Conservation (phyloP, 2,329 filamentous ascomycete genomes). For the Triangularia verruculosa region DNA sequence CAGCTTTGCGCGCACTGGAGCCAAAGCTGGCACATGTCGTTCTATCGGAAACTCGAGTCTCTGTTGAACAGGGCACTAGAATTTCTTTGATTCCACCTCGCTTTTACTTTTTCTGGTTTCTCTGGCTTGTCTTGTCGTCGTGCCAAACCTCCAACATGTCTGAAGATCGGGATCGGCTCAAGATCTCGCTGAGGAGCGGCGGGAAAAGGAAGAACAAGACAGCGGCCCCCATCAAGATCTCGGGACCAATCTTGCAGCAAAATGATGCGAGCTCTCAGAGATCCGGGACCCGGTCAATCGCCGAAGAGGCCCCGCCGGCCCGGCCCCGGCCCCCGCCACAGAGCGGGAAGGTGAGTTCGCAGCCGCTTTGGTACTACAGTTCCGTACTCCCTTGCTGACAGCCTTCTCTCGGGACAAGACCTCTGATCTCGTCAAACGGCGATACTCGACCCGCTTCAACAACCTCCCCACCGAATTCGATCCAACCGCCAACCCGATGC, state of each 20-base stretch:
- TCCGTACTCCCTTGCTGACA: constrained; percentile 12
- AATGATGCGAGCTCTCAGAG: constrained; percentile 40
- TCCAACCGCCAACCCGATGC: constrained; percentile 68
- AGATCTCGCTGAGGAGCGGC: constrained; percentile 61
- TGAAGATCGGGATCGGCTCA: constrained; percentile 58
- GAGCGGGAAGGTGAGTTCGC: constrained; percentile 50
- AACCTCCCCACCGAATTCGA: constrained; percentile 69
- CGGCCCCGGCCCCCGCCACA: constrained; percentile 49
- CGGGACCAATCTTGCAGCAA: constrained; percentile 53
- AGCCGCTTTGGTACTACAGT: not conserved
- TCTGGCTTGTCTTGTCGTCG: not conserved
- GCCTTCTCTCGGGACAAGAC: constrained; percentile 44
- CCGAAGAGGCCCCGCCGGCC: constrained; percentile 31
- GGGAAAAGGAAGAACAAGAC: constrained; percentile 58
- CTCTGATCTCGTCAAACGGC: constrained; percentile 83
- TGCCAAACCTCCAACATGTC: constrained; percentile 47
- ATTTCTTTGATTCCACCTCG: not conserved
- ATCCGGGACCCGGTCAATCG: constrained; percentile 30
- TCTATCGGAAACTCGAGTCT: not conserved
- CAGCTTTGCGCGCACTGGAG: not conserved
- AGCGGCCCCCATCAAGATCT: constrained; percentile 58
- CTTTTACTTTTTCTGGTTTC: not conserved
- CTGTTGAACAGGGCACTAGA: not conserved
- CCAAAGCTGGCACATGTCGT: not conserved
- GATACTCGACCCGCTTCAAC: constrained; percentile 92